phyloP scores from a whole-genome alignment of 2,329 filamentous ascomycete species.

The Sclerotinia trifoliorum region DNA sequence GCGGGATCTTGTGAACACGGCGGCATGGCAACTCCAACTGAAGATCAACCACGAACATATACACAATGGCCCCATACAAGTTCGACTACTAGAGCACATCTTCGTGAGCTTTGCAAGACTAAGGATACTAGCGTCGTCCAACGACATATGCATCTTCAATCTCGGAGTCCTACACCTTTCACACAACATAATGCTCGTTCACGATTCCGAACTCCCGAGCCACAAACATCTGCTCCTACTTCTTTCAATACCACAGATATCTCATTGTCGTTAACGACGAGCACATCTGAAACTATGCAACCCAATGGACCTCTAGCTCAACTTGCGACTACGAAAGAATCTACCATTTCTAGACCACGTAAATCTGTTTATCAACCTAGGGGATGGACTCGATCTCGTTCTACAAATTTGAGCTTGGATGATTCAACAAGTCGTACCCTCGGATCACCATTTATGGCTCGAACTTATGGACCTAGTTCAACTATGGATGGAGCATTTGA shows the following conservation, averaged over 20 bases:
- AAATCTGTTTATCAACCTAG: constrained; percentile 5
- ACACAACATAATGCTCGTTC: constrained; percentile 52
- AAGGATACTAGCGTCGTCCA: constrained; percentile 48
- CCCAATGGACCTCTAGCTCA: constrained; percentile 60
- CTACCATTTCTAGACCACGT: background rate
- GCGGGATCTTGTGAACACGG: constrained; percentile 43
- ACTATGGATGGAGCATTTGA: constrained; percentile 25
- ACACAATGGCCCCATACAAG: constrained; percentile 64
- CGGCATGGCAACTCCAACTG: constrained; percentile 57
- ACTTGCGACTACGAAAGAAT: constrained; percentile 45
- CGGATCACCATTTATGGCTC: constrained; percentile 48
- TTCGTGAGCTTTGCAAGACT: constrained; percentile 61
- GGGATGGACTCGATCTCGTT: constrained; percentile 10
- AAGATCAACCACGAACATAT: constrained; percentile 47
- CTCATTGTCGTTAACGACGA: constrained; percentile 60
- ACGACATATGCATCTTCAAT: constrained; percentile 48
- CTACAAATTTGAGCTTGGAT: constrained; percentile 15
- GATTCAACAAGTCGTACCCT: constrained; percentile 28
- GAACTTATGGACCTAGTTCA: constrained; percentile 62
- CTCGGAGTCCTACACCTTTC: constrained; percentile 57
- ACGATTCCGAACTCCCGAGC: constrained; percentile 49
- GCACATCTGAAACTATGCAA: constrained; percentile 65
- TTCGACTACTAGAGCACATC: constrained; percentile 59
- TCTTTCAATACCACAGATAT: constrained; percentile 62
- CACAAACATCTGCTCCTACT: constrained; percentile 41